Percentiles rank a stretch among this genome's conserved stretches.
These are phyloP conservation scores for Atalantia buxifolia DNA, from an alignment of 345 rosid species.

Conservation along the genomic window DNA sequence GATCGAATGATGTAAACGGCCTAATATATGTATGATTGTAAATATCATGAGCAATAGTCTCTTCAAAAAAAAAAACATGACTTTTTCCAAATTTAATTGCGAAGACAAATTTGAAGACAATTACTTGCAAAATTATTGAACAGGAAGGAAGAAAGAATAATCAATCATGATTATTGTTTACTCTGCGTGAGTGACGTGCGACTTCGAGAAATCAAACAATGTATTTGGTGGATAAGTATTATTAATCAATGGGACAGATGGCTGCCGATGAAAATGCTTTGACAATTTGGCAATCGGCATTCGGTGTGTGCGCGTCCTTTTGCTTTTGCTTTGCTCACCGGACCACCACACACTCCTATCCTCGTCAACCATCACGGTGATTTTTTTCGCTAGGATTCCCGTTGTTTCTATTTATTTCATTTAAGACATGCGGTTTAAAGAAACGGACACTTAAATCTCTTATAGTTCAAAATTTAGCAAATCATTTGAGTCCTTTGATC, in stretches of 20 bases:
- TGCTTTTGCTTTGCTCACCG: too few relatives aligned
- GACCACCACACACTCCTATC: background rate
- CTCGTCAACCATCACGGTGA: background rate
- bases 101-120: background rate
- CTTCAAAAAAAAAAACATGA: too few relatives aligned
- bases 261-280: background rate
- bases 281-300: background rate
- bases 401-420: background rate
- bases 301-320: too few relatives aligned
- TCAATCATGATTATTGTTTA: background rate
- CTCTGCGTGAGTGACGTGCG: background rate
- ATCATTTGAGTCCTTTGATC: background rate
- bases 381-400: background rate
- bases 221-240: background rate
- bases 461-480: background rate
- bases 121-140: background rate
- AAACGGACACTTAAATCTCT: background rate
- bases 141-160: background rate
- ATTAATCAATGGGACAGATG: background rate
- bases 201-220: background rate
- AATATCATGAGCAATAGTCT: too few relatives aligned
- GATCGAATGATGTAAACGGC: too few relatives aligned
- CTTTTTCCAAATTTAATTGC: background rate
- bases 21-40: too few relatives aligned
- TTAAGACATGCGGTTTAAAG: background rate